phyloP scores from a whole-genome alignment of 1,284 basidiomycete species.

The Trichosporon ovoides region DNA sequence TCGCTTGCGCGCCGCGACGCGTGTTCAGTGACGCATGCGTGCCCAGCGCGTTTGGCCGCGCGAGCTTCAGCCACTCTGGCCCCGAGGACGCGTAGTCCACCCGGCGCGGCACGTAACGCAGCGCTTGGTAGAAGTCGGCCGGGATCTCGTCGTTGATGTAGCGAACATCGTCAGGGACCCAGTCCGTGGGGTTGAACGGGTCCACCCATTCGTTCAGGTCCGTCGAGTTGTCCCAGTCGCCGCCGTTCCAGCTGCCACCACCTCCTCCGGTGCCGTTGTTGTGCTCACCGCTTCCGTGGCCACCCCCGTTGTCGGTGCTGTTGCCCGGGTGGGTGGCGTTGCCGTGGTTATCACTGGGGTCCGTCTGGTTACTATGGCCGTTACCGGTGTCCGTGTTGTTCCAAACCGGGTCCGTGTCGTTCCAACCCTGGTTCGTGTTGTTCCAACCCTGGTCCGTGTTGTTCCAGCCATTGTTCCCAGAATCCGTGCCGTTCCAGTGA shows the following conservation, averaged over 20 bases:
- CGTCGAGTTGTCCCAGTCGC: background rate
- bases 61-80: background rate
- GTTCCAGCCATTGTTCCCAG: background rate
- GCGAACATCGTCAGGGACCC: background rate
- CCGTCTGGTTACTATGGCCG: background rate
- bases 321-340: background rate
- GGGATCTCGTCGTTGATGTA: constrained; percentile 5
- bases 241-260: too few relatives aligned
- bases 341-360: background rate
- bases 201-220: background rate
- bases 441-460: background rate
- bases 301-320: background rate
- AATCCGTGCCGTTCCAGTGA: background rate
- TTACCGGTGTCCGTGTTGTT: background rate
- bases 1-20: background rate
- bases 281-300: background rate
- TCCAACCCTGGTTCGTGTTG: background rate
- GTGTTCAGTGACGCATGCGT: background rate
- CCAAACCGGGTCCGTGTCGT: background rate
- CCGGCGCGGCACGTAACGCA: background rate
- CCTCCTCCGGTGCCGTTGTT: background rate
- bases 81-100: background rate
- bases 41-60: background rate
- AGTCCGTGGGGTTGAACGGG: background rate
- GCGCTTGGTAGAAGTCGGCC: background rate